A percentile compares a stretch with the other conserved stretches of the same genome.
These are phyloP conservation scores for Aegilops bicornis DNA, from an alignment of 176 grass and related monocot genomes.

Conservation along the genomic window DNA sequence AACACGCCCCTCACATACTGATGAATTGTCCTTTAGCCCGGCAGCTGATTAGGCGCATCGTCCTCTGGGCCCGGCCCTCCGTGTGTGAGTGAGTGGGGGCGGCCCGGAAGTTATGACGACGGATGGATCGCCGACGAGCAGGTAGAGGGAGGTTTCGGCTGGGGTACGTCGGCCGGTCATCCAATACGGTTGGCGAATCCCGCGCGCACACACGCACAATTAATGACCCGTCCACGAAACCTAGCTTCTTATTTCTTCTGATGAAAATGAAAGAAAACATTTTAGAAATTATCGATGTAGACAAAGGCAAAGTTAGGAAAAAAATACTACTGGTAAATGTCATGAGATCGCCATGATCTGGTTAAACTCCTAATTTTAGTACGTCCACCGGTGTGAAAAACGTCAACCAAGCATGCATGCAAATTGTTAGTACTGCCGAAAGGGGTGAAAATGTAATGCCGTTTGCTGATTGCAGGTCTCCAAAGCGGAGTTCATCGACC, in stretches of 20 bases:
- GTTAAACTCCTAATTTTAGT: too few relatives aligned
- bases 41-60: too few relatives aligned
- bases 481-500: conserved; percentile 76
- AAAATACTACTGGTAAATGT: too few relatives aligned
- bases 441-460: too few relatives aligned
- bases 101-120: conserved; percentile 29
- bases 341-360: too few relatives aligned
- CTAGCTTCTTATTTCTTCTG: not conserved
- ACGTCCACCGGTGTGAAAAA: too few relatives aligned
- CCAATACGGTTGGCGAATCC: conserved; percentile 16
- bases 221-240: conserved; percentile 12
- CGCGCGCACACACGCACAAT: not conserved
- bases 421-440: too few relatives aligned
- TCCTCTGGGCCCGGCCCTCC: not conserved
- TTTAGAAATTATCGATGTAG: not conserved
- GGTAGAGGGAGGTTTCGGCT: conserved; percentile 6
- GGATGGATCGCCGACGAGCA: not conserved
- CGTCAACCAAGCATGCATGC: too few relatives aligned
- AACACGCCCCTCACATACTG: too few relatives aligned
- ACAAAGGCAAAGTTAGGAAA: too few relatives aligned
- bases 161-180: not conserved
- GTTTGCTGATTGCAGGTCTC: conserved; percentile 42
- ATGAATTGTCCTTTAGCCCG: too few relatives aligned
- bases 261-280: not conserved
- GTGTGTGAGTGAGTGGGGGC: not conserved